Evolutionary conservation across 1,284 basidiomycete species (phyloP), one percentile per base, ranked within the genome.

Genomic region (Apiotrichum brassicae): DNA sequence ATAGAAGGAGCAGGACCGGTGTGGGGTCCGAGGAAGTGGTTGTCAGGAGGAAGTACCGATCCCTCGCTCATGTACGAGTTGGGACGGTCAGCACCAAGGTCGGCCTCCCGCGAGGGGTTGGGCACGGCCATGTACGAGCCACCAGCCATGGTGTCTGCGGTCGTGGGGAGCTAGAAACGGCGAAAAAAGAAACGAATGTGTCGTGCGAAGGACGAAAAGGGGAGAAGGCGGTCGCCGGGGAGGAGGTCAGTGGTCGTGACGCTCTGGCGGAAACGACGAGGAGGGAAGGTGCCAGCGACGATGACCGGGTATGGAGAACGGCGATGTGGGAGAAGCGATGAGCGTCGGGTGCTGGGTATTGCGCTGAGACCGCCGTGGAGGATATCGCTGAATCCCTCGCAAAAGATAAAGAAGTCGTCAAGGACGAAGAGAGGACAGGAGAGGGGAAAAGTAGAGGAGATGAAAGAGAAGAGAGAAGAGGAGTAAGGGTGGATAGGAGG

Each of bases 1-100:
- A 68, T 25, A 61, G 70, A 48, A 56, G 68, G 30, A 53, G 68
- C 48, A 51, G 49, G 55, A 22, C 19, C 41, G 26, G 36, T 26
- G 13, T 20, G 24, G 8, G 44, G 46, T 7, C 55, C 55, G 24
- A 51, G 51, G 46, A 32, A 34, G 4, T 22, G 20, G 20, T 30
- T 9, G 42, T 49, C 43, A 36, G 13, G 23, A 16, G 4, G 26
- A 13, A 32, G 19, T 11, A 42, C 7, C 6, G 25, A 30, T n/a
- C 26, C 40, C 4, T 42, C 33, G 24, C 43, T 44, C 43, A 44
- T 35, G 22, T 34, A 37, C 9, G 51, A 46, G 18, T 13, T 19
- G 26, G 43, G 39, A 16, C 34, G 26, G 30, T 28, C 24, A 43
- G 22, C 49, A 16, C 43, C 43, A 11, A 44, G 33, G 34, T 44